Percentiles rank a stretch among this genome's conserved stretches.
Conservation (phyloP, 2,329 filamentous ascomycete genomes). For the Didymella keratinophila region DNA sequence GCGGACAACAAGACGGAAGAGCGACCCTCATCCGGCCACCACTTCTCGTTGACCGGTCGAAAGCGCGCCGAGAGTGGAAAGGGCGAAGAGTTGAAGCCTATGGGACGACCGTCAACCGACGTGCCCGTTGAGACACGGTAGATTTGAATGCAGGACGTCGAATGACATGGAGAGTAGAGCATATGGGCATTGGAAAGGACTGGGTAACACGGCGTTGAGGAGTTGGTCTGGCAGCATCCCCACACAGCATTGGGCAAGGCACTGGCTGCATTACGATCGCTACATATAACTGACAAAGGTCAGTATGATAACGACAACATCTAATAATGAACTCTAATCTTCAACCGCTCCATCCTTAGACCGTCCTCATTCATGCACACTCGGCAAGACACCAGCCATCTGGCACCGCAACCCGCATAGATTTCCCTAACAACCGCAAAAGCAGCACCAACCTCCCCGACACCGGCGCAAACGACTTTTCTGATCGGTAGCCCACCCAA, state of each 20-base stretch:
- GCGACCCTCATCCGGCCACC: conserved; percentile 56
- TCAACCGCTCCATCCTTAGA: not conserved
- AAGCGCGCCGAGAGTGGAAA: conserved; percentile 74
- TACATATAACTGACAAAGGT: conserved; percentile 14
- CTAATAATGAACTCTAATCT: conserved; percentile 17
- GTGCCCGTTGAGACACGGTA: conserved; percentile 39
- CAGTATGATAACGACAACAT: conserved; percentile 16
- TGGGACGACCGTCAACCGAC: conserved; percentile 56
- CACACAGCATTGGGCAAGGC: conserved; percentile 21
- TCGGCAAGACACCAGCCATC: not conserved
- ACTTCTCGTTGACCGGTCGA: conserved; percentile 73
- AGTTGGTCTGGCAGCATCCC: conserved; percentile 25
- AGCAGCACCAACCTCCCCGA: not conserved
- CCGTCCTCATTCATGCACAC: not conserved
- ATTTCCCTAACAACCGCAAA: not conserved
- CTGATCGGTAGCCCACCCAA: not conserved
- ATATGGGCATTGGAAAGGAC: conserved; percentile 1
- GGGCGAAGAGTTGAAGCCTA: conserved; percentile 74
- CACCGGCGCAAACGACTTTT: not conserved
- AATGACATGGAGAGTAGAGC: conserved; percentile 4
- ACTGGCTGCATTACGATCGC: conserved; percentile 29
- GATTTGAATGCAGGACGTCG: conserved; percentile 11
- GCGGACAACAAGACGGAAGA: conserved; percentile 46
- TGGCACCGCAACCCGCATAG: not conserved
- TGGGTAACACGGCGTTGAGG: conserved; percentile 24